These are phyloP conservation scores for Takashimella koratensis DNA, from an alignment of 1,284 basidiomycete species.

Conservation along the genomic window DNA sequence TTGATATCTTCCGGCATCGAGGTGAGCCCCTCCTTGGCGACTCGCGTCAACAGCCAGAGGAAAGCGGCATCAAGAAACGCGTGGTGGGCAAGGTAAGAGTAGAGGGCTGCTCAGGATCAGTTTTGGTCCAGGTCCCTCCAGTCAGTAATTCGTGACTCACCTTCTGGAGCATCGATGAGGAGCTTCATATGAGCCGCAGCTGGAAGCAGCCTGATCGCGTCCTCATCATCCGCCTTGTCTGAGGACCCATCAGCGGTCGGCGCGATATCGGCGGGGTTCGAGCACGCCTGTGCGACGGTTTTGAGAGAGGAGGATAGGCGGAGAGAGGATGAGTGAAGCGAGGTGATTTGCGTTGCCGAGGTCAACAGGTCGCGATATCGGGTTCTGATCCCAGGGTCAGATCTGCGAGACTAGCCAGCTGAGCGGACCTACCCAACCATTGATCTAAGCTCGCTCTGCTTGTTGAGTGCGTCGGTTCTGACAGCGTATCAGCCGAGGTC, in stretches of 20 bases:
- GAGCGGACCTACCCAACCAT: constrained; percentile 83
- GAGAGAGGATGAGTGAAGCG: constrained; percentile 54
- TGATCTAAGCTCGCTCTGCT: constrained; percentile 82
- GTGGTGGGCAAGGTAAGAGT: constrained; percentile 74
- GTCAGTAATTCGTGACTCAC: constrained; percentile 13
- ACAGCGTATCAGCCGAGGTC: constrained; percentile 3
- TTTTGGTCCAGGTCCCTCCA: neutral
- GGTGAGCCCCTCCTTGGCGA: constrained; percentile 54
- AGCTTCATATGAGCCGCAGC: constrained; percentile 83
- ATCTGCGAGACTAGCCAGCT: neutral
- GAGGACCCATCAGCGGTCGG: constrained; percentile 12
- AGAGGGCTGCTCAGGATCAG: constrained; percentile 52
- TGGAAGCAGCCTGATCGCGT: constrained; percentile 63
- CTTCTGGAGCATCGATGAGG: constrained; percentile 80
- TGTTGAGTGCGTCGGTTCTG: constrained; percentile 80
- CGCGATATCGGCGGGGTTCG: constrained; percentile 30
- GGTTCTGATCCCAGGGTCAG: constrained; percentile 60
- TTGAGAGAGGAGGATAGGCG: constrained; percentile 44
- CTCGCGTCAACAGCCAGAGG: constrained; percentile 78
- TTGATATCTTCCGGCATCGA: constrained; percentile 32
- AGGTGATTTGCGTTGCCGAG: constrained; percentile 81
- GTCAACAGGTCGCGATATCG: constrained; percentile 89
- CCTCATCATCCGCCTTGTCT: constrained; percentile 25
- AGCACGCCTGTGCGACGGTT: constrained; percentile 34
- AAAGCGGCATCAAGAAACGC: constrained; percentile 75